Evolutionary conservation across 75 land plant species (phyloP), one percentile per base, ranked within the genome.

Genomic region (Isoetes taiwanensis): DNA sequence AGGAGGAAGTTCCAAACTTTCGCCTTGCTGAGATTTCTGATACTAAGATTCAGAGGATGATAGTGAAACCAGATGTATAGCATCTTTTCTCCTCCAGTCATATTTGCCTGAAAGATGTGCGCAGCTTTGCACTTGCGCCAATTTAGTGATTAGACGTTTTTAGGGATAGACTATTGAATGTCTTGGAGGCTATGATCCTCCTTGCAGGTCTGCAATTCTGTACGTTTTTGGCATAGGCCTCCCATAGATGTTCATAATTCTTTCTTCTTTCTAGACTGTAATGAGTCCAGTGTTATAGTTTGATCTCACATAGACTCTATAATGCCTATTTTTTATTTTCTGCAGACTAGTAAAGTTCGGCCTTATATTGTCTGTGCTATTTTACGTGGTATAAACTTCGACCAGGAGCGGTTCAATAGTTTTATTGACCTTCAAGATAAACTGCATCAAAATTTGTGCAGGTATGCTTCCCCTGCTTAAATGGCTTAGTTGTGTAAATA

Each of bases 351-450:
- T 6, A 28, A 32, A 41, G 78, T 91, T 38, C 71, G 97, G 12
- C 97, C 97, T 16, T 80, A 46, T 65, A 63, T 91, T 42, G 94
- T 91, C 34, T 91, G 94, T 66, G 97, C 97, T 55, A 72, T 91
- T 50, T 59, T 91, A 41, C 80, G 89, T 63, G 84, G 82, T 23
- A 58, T 91, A 5, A 72, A 75, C 23, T 83, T 91, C 60, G 68
- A 83, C 65, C 76, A 83, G 68, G 77, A 80, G 37, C 77, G 83
- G 32, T 91, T 80, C 55, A 79, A 80, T 33, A 91, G 97, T 54
- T 91, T 91, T 65, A 91, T 91, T 57, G 97, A 91, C 59, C 84
- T 91, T 12, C 97, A 91, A 76, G 97, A 91, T 40, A 87, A 67
- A 67, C 85, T 91, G 34, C 97, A 94, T 67, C 99, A 94, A 56